Base-by-base conservation (phyloP, 2,329 filamentous ascomycete species). In the Pseudogymnoascus sp. region DNA sequence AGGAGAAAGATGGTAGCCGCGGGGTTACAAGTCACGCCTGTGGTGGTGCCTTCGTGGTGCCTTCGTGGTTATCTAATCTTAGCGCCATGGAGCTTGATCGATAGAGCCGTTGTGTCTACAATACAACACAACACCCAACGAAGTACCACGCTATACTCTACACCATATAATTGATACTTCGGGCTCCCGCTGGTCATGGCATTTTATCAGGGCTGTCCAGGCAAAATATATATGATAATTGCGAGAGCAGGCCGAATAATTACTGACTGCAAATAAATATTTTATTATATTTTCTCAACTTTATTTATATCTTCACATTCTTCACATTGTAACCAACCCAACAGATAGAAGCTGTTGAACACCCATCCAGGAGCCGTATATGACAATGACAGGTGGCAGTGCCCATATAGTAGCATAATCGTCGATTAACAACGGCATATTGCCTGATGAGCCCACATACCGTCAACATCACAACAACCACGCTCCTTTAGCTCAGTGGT, bases 401-500 rank as follows among this genome's bases (percentile, higher is more conserved):
- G 25, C 3, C 6, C 13, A 8, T 14, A 25, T 25, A 25, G 13
- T 16, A 54, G 45, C 7, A 54, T 28, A 51, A 7, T 31, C 25
- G 14, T 57, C 25, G 16, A 31, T 34, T 31, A 8, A 57, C 21
- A 6, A 2, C n/a, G 8, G n/a, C 25, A 57, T 19, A 25, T 14
- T 16, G n/a, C 25, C 25, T 57, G n/a, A 57, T 57, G 48, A 57
- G 28, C 10, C 48, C n/a, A 19, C 48, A 57, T 57, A 57, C n/a
- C n/a, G 3, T 4, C 25, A 19, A 19, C n/a, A 57, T 19, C 2
- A 21, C n/a, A 57, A 57, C 51, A 57, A 57, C 8, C 28, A 10
- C 34, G 61, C 61, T 57, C 61, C 61, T 63, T 63, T 63, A 63
- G 61, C 61, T 63, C 61, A 63, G 61, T 63, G 61, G 61, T 63